Evolutionary conservation across 192 early-diverging fungal genomes (phyloP), one percentile per base, ranked within the genome.

Genomic region (Entomortierella lignicola): DNA sequence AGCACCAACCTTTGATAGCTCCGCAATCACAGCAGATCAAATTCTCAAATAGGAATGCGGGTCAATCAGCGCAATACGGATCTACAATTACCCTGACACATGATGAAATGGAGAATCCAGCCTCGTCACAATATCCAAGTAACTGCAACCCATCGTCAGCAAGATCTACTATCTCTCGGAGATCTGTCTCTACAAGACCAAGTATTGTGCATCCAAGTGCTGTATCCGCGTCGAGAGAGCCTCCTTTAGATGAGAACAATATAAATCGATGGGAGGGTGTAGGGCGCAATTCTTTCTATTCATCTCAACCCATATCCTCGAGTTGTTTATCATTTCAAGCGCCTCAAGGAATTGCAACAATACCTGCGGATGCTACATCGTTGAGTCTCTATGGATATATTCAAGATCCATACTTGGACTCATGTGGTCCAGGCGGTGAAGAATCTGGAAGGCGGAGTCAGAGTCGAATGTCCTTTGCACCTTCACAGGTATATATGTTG

Each of bases 401-500:
- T 23, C n/a, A 21, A 21, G 65, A 75, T 13, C 25, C 39, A 0
- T 61, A 18, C n/a, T 6, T 39, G 32, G 60, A 77, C 17, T 13
- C 18, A 12, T 41, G 12, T 1, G 47, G 21, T 8, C 42, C 25
- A 23, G 31, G 27, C 0, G 50, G 37, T 18, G 29, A 21, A 2
- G 47, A 69, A 17, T 37, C 66, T 0, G 66, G 61, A n/a, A 31
- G 67, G 1, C 55, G 20, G 15, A 66, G 67, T 65, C 55, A 17
- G 15, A 66, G 67, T 65, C 66, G 68, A 1, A 32, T 69, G 25
- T 79, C 75, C 11, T 18, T 34, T 18, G 75, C 75, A 18, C 66
- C 75, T 4, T 79, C 75, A 0, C 75, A 79, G 26, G 52, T 79
- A n/a, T 79, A 55, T 41, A 41, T 79, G 7, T 23, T 79, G 13